These are phyloP conservation scores for Paracoccidioides brasiliensis DNA, from an alignment of 2,329 filamentous ascomycete genomes.

Conservation along the genomic window DNA sequence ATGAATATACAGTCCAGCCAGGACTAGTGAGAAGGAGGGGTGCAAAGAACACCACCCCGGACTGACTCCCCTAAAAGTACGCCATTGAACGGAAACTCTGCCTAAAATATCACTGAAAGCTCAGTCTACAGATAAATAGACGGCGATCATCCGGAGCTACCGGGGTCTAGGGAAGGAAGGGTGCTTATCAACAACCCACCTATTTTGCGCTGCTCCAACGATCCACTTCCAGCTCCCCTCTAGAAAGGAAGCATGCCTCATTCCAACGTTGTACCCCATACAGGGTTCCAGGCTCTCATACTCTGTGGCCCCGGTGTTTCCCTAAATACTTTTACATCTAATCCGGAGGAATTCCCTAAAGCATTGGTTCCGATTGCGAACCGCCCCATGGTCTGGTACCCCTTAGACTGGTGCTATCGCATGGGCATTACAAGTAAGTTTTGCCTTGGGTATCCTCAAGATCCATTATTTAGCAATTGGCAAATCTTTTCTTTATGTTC, in stretches of 20 bases:
- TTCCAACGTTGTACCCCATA: slow-evolving; percentile 1
- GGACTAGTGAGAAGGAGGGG: neutral
- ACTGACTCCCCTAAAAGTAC: neutral
- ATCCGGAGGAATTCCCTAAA: slow-evolving; percentile 37
- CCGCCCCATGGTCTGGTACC: slow-evolving; percentile 38
- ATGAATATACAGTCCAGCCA: neutral
- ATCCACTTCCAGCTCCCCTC: neutral
- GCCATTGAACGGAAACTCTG: neutral
- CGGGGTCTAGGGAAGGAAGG: neutral
- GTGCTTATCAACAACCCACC: neutral
- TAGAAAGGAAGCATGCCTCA: slow-evolving; percentile 4
- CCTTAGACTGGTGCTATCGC: slow-evolving; percentile 37
- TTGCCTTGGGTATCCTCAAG: neutral
- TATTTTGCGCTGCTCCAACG: neutral
- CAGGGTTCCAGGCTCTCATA: slow-evolving; percentile 37
- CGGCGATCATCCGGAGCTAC: neutral
- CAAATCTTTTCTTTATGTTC: too few relatives aligned
- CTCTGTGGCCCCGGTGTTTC: slow-evolving; percentile 37
- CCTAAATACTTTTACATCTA: slow-evolving; percentile 38
- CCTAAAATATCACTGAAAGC: neutral
- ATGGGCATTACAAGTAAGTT: slow-evolving; percentile 35
- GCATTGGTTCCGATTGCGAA: slow-evolving; percentile 38
- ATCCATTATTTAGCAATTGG: too few relatives aligned
- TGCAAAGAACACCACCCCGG: neutral
- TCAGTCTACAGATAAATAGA: too few relatives aligned